Conservation (phyloP, 768 basidiomycete genomes). For the Rhodotorula kratochvilovae region DNA sequence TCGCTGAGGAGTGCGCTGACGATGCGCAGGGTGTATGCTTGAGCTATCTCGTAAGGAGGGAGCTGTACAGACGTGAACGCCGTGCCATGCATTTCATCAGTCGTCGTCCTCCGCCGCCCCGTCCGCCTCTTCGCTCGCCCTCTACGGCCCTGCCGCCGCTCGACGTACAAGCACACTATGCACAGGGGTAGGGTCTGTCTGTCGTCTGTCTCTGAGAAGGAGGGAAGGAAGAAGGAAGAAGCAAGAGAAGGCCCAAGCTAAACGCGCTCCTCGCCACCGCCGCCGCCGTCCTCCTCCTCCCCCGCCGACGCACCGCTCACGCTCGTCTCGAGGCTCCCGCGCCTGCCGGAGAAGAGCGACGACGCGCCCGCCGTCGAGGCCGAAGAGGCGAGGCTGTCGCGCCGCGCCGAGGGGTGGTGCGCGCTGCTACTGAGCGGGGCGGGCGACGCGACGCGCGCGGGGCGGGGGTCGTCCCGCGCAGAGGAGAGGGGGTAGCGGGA, state of each 20-base stretch:
- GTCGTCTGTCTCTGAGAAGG: no score
- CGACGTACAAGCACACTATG: no score
- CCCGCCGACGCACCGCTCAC: background rate
- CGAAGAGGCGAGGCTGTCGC: background rate
- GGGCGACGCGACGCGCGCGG: background rate
- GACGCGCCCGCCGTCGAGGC: background rate
- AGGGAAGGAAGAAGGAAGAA: no score
- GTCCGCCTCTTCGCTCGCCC: background rate
- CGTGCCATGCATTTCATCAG: no score
- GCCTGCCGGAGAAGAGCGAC: background rate
- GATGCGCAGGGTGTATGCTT: constrained; percentile 12
- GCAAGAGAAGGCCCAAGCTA: no score
- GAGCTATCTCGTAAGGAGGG: background rate
- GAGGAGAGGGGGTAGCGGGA: background rate
- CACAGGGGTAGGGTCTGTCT: no score
- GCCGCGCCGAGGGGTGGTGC: background rate
- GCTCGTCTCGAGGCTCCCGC: background rate
- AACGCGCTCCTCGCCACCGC: no score
- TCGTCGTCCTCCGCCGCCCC: background rate
- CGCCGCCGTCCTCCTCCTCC: no score
- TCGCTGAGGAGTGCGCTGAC: background rate
- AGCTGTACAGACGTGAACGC: background rate
- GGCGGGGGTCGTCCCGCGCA: background rate
- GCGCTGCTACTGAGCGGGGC: background rate
- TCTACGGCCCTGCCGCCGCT: no score